Evolutionary conservation across 2,329 filamentous ascomycete genomes (phyloP).

Genomic region (Tolypocladium ophioglossoides): DNA sequence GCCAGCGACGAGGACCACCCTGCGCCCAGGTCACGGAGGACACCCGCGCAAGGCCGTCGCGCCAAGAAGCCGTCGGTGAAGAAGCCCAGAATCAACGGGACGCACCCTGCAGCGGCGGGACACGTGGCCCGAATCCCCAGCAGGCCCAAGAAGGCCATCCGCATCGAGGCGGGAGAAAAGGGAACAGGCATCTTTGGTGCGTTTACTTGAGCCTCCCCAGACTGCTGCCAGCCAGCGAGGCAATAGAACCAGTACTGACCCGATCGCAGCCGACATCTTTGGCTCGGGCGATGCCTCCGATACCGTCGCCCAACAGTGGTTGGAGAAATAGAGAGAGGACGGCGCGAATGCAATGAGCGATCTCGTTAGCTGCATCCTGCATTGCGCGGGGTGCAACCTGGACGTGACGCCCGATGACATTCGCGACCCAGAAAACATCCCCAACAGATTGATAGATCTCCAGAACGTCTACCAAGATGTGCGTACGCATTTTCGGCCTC

Average conservation of each 20-base stretch:
- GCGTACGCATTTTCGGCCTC: conserved; percentile 14
- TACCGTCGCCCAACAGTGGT: conserved; percentile 50
- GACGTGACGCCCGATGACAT: conserved; percentile 76
- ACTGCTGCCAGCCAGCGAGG: conserved; percentile 9
- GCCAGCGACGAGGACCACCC: conserved; percentile 34
- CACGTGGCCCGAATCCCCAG: conserved; percentile 36
- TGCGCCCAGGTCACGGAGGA: conserved; percentile 24
- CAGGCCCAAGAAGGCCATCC: conserved; percentile 45
- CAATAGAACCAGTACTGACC: conserved; percentile 10
- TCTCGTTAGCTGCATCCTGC: conserved; percentile 56
- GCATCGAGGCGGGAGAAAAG: conserved; percentile 38
- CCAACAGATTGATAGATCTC: conserved; percentile 69
- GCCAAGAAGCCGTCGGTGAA: conserved; percentile 49
- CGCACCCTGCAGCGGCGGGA: conserved; percentile 23
- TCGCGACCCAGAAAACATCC: conserved; percentile 77
- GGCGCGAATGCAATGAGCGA: conserved; percentile 46
- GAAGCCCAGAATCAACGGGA: conserved; percentile 54
- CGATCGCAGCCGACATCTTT: conserved; percentile 48
- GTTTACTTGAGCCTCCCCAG: conserved; percentile 7
- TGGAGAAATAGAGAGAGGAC: conserved; percentile 45
- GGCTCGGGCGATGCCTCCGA: conserved; percentile 45
- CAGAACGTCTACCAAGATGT: conserved; percentile 80
- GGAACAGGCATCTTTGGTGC: conserved; percentile 46
- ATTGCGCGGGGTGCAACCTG: conserved; percentile 69
- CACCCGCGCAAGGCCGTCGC: conserved; percentile 30